These are phyloP conservation scores for Ceratobasidium sp. DNA, from an alignment of 1,284 basidiomycete genomes.

Conservation along the genomic window DNA sequence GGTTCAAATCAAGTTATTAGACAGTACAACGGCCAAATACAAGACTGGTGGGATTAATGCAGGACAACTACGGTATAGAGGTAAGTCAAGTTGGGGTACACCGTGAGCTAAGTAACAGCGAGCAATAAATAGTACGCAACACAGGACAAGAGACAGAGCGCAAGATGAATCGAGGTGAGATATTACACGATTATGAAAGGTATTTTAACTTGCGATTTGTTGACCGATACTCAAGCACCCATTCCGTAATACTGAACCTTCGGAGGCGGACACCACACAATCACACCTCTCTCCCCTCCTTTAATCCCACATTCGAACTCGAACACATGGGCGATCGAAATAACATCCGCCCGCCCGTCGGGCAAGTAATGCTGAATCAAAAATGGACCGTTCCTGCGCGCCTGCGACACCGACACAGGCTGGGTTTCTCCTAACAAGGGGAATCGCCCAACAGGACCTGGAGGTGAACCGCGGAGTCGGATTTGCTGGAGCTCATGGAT, in stretches of 20 bases:
- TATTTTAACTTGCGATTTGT: too few relatives aligned
- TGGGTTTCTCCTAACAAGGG: conserved; percentile 19
- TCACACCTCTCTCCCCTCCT: conserved; percentile 21
- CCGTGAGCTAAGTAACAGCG: too few relatives aligned
- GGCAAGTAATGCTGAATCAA: conserved; percentile 32
- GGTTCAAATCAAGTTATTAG: not conserved
- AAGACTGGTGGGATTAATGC: too few relatives aligned
- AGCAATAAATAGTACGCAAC: too few relatives aligned
- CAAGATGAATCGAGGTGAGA: too few relatives aligned
- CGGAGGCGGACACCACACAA: conserved; percentile 41
- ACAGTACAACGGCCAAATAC: not conserved
- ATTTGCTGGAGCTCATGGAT: conserved; percentile 19
- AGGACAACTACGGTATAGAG: too few relatives aligned
- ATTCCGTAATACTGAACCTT: conserved; percentile 31
- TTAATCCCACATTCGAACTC: not conserved
- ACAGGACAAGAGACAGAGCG: too few relatives aligned
- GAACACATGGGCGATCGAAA: conserved; percentile 37
- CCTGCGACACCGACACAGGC: conserved; percentile 25
- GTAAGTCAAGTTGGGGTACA: too few relatives aligned
- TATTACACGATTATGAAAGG: too few relatives aligned
- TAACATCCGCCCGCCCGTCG: conserved; percentile 29
- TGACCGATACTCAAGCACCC: not conserved
- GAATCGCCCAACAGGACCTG: conserved; percentile 16
- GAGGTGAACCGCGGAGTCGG: not conserved
- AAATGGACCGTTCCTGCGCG: conserved; percentile 15